A percentile compares a stretch with the other conserved stretches of the same genome.
Evolutionary conservation across 352 stramenopile species (phyloP).

Genomic region (Phytophthora pseudosyringae): DNA sequence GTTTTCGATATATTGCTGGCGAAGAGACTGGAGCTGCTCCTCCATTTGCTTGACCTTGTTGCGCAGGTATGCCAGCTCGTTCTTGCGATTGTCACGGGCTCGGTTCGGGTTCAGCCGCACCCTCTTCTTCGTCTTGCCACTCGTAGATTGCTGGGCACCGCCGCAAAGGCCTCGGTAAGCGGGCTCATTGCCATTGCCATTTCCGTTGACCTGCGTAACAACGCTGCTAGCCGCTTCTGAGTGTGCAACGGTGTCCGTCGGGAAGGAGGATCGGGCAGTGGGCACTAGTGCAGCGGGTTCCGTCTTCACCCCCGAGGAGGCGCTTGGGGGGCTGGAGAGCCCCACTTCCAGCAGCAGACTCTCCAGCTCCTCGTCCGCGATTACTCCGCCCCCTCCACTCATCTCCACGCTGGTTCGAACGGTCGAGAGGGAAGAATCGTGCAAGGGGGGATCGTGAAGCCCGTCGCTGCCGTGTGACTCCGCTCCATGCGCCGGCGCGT

Average conservation of each 20-base stretch:
- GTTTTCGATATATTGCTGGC: constrained; percentile 32
- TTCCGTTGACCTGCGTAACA: neutral
- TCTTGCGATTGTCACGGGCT: constrained; percentile 47
- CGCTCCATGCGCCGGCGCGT: neutral
- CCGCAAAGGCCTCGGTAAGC: constrained; percentile 4
- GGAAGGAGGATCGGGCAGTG: neutral
- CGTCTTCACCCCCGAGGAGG: constrained; percentile 9
- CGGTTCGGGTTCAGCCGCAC: constrained; percentile 45
- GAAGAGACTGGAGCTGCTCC: constrained; percentile 37
- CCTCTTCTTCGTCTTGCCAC: constrained; percentile 34
- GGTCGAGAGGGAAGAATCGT: neutral
- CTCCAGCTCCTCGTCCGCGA: constrained; percentile 40
- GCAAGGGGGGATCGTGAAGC: neutral
- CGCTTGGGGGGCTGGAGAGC: constrained; percentile 18
- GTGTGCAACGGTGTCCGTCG: neutral
- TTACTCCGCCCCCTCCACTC: constrained; percentile 19
- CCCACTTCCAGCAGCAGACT: constrained; percentile 36
- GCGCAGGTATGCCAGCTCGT: constrained; percentile 48
- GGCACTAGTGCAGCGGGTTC: neutral
- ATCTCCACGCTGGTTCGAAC: constrained; percentile 2
- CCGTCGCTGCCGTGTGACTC: neutral
- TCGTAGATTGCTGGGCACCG: constrained; percentile 1
- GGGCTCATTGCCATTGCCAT: neutral
- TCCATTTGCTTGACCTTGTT: constrained; percentile 57
- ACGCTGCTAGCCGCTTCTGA: neutral